A percentile compares a stretch with the other conserved stretches of the same genome.
These are phyloP conservation scores for Delonix regia DNA, from an alignment of 306 rosid species.

Conservation along the genomic window DNA sequence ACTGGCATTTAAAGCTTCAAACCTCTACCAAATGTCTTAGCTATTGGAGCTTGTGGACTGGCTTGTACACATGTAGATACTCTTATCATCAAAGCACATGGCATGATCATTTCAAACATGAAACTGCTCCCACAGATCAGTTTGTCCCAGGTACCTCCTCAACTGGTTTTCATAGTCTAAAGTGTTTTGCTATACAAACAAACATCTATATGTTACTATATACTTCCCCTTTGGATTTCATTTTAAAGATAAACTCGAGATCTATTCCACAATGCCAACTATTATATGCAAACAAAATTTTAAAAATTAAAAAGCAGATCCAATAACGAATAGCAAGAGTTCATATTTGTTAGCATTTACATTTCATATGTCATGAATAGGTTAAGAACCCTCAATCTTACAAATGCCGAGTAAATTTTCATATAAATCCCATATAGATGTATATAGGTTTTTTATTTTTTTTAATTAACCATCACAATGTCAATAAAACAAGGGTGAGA, in stretches of 20 bases:
- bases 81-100: conserved; percentile 9
- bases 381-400: not conserved
- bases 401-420: not conserved
- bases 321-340: not conserved
- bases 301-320: not conserved
- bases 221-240: not conserved
- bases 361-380: not conserved
- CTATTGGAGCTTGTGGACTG: not conserved
- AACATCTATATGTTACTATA: not conserved
- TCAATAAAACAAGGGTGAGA: too few species aligned
- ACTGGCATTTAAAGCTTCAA: not conserved
- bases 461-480: not conserved
- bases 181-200: not conserved
- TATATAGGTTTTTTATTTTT: not conserved
- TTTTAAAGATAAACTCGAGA: not conserved
- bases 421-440: conserved; percentile 10
- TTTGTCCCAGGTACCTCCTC: not conserved
- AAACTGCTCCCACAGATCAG: not conserved
- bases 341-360: not conserved
- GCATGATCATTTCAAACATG: conserved; percentile 2
- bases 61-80: not conserved
- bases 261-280: not conserved
- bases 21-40: not conserved
- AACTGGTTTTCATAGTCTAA: not conserved
- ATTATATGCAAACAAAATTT: not conserved